Conservation (phyloP, 1,284 basidiomycete genomes). For the Cutaneotrichosporon cyanovorans region DNA sequence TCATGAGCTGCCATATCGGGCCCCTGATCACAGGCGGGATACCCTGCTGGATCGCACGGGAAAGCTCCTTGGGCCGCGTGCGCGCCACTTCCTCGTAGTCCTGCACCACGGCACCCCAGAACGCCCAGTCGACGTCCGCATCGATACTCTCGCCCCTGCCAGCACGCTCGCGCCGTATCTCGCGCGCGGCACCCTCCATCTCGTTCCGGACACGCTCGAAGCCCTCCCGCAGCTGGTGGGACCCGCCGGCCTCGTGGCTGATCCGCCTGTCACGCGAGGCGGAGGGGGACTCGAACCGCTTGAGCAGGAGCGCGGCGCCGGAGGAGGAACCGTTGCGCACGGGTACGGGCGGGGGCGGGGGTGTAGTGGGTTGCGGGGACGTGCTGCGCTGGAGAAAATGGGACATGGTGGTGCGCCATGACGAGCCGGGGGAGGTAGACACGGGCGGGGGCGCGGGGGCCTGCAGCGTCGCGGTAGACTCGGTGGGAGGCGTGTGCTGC, state of each 20-base stretch:
- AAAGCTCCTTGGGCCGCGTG: constrained; percentile 67
- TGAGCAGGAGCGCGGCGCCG: constrained; percentile 16
- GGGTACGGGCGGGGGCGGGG: constrained; percentile 8
- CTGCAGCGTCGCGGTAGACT: neutral
- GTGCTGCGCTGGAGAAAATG: constrained; percentile 19
- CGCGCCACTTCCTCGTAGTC: constrained; percentile 81
- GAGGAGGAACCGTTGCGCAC: constrained; percentile 8
- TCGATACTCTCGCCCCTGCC: neutral
- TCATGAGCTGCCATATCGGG: constrained; percentile 99
- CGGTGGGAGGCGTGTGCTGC: neutral
- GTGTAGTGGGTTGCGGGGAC: constrained; percentile 13
- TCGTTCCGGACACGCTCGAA: constrained; percentile 41
- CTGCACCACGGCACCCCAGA: constrained; percentile 92
- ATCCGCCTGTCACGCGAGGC: constrained; percentile 32
- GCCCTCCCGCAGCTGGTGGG: constrained; percentile 32
- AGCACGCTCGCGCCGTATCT: constrained; percentile 52
- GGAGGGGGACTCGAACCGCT: constrained; percentile 31
- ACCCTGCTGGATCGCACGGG: constrained; percentile 82
- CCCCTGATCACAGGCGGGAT: constrained; percentile 71
- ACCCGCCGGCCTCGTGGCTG: constrained; percentile 30
- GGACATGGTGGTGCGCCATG: constrained; percentile 33
- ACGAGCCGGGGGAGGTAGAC: constrained; percentile 1
- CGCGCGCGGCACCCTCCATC: constrained; percentile 43
- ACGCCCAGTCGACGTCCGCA: constrained; percentile 56
- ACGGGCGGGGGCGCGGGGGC: neutral